Percentiles rank a stretch among this genome's conserved stretches.
These are phyloP conservation scores for Macrolepiota albuminosa DNA, from an alignment of 768 basidiomycete species.

Conservation along the genomic window DNA sequence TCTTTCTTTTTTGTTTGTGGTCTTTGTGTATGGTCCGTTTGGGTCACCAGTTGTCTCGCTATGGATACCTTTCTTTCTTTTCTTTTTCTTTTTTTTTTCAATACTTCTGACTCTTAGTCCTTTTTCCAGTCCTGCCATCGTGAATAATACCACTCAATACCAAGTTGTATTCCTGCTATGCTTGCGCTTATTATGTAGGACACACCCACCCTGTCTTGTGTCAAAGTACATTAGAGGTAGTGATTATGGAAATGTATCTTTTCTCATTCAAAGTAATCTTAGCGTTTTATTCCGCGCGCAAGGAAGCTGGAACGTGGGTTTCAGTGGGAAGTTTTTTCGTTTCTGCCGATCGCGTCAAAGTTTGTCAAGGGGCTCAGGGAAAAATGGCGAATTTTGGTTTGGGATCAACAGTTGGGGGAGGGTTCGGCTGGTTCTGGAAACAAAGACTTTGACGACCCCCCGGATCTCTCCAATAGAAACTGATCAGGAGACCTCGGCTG, in stretches of 20 bases:
- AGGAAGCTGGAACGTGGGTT: neutral
- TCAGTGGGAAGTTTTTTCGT: neutral
- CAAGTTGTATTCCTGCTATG: neutral
- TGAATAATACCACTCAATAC: constrained; percentile 1
- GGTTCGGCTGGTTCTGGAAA: neutral
- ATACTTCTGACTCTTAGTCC: neutral
- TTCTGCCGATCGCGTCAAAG: neutral
- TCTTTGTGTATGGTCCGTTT: neutral
- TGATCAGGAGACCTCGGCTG: constrained; percentile 1
- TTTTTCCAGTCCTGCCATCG: neutral
- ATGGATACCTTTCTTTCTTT: neutral
- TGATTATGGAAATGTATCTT: constrained; percentile 4
- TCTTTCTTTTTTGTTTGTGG: neutral
- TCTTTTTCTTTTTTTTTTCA: neutral
- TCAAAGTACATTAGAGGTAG: neutral
- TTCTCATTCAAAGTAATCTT: neutral
- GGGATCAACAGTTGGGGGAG: no score
- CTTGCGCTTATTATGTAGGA: neutral
- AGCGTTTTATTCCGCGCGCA: neutral
- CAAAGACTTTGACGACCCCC: neutral
- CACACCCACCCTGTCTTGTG: neutral
- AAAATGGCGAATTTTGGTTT: neutral
- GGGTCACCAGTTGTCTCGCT: neutral
- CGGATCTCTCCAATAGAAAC: neutral
- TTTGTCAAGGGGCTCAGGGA: neutral